These are phyloP conservation scores for Paradendryphiella salina DNA, from an alignment of 2,329 filamentous ascomycete species.

Conservation along the genomic window DNA sequence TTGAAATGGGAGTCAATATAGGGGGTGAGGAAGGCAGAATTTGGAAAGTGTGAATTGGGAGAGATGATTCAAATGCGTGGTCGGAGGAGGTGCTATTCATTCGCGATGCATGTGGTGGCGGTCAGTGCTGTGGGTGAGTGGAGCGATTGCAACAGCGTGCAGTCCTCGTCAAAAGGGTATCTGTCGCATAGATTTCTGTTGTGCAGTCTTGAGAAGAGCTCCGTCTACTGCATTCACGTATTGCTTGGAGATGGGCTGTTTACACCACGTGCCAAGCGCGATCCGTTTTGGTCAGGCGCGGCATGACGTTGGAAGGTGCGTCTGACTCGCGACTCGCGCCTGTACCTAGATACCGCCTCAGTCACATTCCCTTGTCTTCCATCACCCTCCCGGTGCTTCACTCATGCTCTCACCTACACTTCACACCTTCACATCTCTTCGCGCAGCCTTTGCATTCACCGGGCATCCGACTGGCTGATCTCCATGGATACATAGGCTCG, in stretches of 20 bases:
- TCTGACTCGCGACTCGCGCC: constrained; percentile 31
- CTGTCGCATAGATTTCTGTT: background rate
- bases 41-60: constrained; percentile 17
- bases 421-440: background rate
- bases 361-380: constrained; percentile 16
- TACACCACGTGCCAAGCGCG: constrained; percentile 18
- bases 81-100: constrained; percentile 22
- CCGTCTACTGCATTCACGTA: background rate
- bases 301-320: constrained; percentile 35
- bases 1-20: constrained; percentile 1
- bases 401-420: constrained; percentile 1
- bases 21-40: constrained; percentile 25
- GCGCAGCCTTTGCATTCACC: background rate
- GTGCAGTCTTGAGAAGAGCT: background rate
- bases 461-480: constrained; percentile 5
- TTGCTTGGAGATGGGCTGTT: background rate
- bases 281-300: constrained; percentile 23
- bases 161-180: constrained; percentile 6
- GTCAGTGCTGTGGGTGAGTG: constrained; percentile 34
- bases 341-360: constrained; percentile 15
- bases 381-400: background rate
- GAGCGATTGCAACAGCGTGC: constrained; percentile 13
- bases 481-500: constrained; percentile 36
- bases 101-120: constrained; percentile 20
- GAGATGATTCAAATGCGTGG: constrained; percentile 27